These are phyloP conservation scores for Scedosporium dehoogii DNA, from an alignment of 2,329 filamentous ascomycete species.

Conservation along the genomic window DNA sequence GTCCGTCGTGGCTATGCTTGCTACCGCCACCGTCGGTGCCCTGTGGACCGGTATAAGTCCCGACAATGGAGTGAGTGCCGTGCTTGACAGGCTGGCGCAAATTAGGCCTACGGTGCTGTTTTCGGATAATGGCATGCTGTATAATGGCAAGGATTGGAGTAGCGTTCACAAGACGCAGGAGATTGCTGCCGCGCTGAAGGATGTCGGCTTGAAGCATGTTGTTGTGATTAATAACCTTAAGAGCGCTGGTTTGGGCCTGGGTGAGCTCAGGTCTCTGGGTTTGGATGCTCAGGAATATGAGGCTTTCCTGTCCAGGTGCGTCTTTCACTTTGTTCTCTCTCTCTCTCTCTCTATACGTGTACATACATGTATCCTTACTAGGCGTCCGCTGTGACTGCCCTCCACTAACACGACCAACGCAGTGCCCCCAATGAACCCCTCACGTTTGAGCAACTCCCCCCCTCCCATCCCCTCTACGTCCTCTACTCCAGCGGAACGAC, in stretches of 20 bases:
- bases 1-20: constrained; percentile 79
- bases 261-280: constrained; percentile 27
- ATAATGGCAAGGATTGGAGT: constrained; percentile 86
- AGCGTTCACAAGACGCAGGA: constrained; percentile 69
- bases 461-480: constrained; percentile 87
- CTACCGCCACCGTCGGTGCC: constrained; percentile 70
- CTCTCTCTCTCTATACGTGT: background rate
- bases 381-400: background rate
- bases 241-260: constrained; percentile 23
- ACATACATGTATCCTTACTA: background rate
- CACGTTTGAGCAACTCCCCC: constrained; percentile 65
- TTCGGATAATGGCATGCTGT: constrained; percentile 77
- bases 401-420: background rate
- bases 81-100: constrained; percentile 77
- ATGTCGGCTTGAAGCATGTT: constrained; percentile 54
- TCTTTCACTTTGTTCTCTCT: background rate
- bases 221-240: constrained; percentile 56
- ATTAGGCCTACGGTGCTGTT: constrained; percentile 77
- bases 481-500: constrained; percentile 92
- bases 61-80: constrained; percentile 84
- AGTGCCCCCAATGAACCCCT: constrained; percentile 34
- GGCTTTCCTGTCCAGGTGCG: constrained; percentile 25
- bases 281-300: constrained; percentile 34
- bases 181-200: constrained; percentile 55
- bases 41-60: constrained; percentile 92